A percentile compares a stretch with the other conserved stretches of the same genome.
Conservation (phyloP, 2,329 filamentous ascomycete species). For the Botrytis porri region DNA sequence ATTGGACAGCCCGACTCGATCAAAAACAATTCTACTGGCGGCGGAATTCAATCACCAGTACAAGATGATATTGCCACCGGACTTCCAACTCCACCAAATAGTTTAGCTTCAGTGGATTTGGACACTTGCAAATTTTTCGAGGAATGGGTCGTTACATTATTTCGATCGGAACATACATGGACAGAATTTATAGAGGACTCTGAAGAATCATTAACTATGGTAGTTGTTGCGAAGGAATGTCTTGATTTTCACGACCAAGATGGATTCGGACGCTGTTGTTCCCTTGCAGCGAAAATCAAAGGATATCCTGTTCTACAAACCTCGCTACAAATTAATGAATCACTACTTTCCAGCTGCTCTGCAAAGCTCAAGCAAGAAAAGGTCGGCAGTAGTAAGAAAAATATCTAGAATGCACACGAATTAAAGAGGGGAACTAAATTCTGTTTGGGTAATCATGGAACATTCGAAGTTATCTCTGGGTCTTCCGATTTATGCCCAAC, state of each 20-base stretch:
- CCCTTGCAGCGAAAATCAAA: neutral
- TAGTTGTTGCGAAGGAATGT: conserved; percentile 18
- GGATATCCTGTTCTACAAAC: conserved; percentile 8
- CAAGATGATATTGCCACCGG: neutral
- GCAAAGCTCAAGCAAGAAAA: neutral
- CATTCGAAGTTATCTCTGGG: neutral
- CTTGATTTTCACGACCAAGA: conserved; percentile 20
- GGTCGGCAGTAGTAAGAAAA: neutral
- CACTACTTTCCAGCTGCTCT: neutral
- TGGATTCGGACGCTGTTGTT: conserved; percentile 17
- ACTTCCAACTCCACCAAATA: neutral
- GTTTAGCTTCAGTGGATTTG: neutral
- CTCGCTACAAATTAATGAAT: conserved; percentile 9
- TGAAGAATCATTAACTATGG: conserved; percentile 23
- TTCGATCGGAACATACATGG: conserved; percentile 17
- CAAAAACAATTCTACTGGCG: neutral
- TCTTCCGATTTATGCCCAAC: conserved; percentile 2
- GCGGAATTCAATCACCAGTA: neutral
- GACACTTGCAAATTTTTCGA: neutral
- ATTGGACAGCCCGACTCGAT: neutral
- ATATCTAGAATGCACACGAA: neutral
- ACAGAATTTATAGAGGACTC: conserved; percentile 23
- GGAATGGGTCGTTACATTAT: conserved; percentile 13
- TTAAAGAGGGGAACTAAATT: neutral
- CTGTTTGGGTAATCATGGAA: neutral